phyloP scores from a whole-genome alignment of 1,139 yeast genomes.

The Pichia sp. region DNA sequence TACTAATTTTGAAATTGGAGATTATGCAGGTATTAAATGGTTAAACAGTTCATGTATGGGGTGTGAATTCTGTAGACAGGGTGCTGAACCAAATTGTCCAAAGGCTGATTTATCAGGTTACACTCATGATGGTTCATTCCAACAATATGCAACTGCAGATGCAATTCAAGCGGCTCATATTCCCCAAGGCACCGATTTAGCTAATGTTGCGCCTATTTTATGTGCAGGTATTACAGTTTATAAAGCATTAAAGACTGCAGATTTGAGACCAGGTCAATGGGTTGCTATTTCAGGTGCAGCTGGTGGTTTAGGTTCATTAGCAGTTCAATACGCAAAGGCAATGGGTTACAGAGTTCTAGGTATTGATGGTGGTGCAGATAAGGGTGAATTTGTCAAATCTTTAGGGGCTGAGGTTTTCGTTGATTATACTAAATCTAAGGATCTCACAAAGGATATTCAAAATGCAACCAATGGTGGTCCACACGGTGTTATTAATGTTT shows the following conservation, averaged over 20 bases:
- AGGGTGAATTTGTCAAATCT: constrained; percentile 47
- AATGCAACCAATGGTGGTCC: constrained; percentile 65
- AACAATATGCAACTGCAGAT: constrained; percentile 74
- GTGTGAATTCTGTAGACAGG: constrained; percentile 62
- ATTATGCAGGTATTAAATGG: constrained; percentile 71
- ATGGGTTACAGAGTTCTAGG: constrained; percentile 70
- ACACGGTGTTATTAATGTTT: constrained; percentile 68
- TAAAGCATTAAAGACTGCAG: constrained; percentile 70
- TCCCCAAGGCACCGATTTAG: constrained; percentile 61
- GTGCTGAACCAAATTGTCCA: constrained; percentile 62
- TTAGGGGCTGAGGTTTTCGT: constrained; percentile 65
- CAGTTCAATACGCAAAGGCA: constrained; percentile 67
- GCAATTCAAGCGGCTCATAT: constrained; percentile 70
- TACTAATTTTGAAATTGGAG: constrained; percentile 62
- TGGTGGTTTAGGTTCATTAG: constrained; percentile 74
- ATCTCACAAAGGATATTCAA: constrained; percentile 48
- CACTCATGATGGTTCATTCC: constrained; percentile 78
- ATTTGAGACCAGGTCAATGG: constrained; percentile 59
- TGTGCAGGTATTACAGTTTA: constrained; percentile 81
- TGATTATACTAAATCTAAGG: constrained; percentile 56
- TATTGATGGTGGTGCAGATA: constrained; percentile 70
- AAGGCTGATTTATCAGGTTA: constrained; percentile 67
- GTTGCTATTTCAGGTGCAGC: constrained; percentile 74
- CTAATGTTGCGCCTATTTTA: constrained; percentile 61
- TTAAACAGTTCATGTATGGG: constrained; percentile 63